Evolutionary conservation across 2,329 filamentous ascomycete species (phyloP), one percentile per base, ranked within the genome.

Genomic region (Alternaria gansuensis): DNA sequence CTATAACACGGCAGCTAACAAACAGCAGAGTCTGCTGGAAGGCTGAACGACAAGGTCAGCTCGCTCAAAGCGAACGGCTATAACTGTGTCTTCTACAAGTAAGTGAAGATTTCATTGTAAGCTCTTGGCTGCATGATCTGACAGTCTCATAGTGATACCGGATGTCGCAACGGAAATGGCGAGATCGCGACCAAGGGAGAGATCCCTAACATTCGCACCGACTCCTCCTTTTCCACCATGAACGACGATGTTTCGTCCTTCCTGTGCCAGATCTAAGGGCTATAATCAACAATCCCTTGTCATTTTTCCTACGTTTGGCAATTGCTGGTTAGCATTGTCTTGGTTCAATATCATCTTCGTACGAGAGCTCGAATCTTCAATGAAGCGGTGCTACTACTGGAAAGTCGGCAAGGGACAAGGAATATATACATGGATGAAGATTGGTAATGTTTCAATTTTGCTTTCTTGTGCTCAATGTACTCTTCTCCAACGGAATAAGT

Each of bases 11-110:
- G 21, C 10, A 24, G 3, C 39, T 41, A 41, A 41, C 39, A 41
- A 0, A 2, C 0, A 41, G 23, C 39, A 41, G 39, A 41, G 39
- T 21, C 3, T 24, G 7, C 39, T 3, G 39, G 21, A n/a, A 41
- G 39, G 13, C 39, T 41, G 39, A 41, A 41, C 39, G 39, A 41
- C 21, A 41, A 41, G 39, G 39, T 41, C 39, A 41, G 39, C 39
- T 41, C 39, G 39, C 39, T 41, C 39, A 41, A 41, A 11, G 39
- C 39, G 7, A 41, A 41, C 39, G 39, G 39, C 39, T 21, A 41
- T 2, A 41, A 41, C 39, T 41, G 39, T 21, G 24, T 41, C 39
- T 41, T 41, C 6, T 41, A 41, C 39, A 41, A 41, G 39, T 41
- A 24, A 41, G 39, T 24, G 14, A n/a, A 8, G 5, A 7, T 14